Evolutionary conservation across 441 rosid genomes (phyloP), one percentile per base, ranked within the genome.

Genomic region (Melastoma candidum): DNA sequence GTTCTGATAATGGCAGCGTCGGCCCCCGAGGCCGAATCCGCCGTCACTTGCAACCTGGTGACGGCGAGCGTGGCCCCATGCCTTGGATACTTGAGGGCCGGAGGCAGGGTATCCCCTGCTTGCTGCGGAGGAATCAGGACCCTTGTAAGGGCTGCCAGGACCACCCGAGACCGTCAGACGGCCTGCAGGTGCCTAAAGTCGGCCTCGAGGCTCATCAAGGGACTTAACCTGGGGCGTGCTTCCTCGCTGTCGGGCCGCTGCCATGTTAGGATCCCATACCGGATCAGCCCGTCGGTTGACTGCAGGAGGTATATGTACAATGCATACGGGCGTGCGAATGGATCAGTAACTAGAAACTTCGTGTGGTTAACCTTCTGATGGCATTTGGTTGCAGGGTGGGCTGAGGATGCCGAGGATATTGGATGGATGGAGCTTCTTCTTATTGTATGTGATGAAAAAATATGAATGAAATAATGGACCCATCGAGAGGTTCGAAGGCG

Each of bases 221-320:
- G 55, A 4, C 26, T 63, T 51, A 4, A 63, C 50, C 2, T n/a
- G 1, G 17, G 12, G 26, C 29, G 44, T 12, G 66, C 44, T 8
- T 17, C 25, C 3, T 12, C 9, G 10, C 29, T 39, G 29, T 54
- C 66, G 0, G 44, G 29, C 1, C 48, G 56, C 45, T 62, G 66
- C 26, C 60, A 60, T 2, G 66, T 54, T 44, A 62, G 11, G 44
- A 48, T 62, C n/a, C 55, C 66, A 3, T 62, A 48, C 44, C 47
- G 56, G 66, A 62, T 62, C 54, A 54, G 60, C 50, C 60, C 66
- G 9, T 24, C 54, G 45, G 56, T 59, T 41, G 10, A 62, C 66
- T 62, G 66, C 60, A 49, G 8, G 29, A 48, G 26, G 48, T 41
- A 25, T 25, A 11, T 52, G 8, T 36, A 1, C 7, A 36, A 36